These are phyloP conservation scores for Fusarium sp. DNA, from an alignment of 2,329 filamentous ascomycete genomes.

Conservation along the genomic window DNA sequence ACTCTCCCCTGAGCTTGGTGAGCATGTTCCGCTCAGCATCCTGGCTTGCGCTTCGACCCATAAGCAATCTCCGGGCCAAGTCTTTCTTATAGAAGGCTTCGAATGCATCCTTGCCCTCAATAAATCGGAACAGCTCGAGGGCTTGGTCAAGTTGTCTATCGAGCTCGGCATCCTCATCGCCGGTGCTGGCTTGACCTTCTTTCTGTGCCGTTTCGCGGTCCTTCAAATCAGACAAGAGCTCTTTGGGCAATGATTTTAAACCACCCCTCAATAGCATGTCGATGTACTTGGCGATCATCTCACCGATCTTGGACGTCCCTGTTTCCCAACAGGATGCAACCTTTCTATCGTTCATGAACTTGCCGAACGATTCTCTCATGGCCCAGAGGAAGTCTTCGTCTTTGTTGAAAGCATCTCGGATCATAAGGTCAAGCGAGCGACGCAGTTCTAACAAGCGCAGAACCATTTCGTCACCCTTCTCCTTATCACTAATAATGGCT, in stretches of 20 bases:
- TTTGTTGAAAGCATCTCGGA: conserved; percentile 79
- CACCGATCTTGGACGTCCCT: conserved; percentile 92
- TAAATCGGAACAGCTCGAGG: conserved; percentile 94
- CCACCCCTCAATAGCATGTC: conserved; percentile 90
- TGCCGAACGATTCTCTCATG: conserved; percentile 86
- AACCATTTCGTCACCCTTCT: conserved; percentile 87
- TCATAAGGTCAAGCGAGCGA: conserved; percentile 79
- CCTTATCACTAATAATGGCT: conserved; percentile 82
- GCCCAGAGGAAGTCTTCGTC: conserved; percentile 82
- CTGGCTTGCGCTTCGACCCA: conserved; percentile 92
- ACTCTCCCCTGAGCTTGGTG: conserved; percentile 89
- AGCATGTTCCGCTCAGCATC: conserved; percentile 98
- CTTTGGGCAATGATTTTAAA: conserved; percentile 81
- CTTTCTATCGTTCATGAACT: conserved; percentile 92
- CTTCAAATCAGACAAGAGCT: conserved; percentile 71
- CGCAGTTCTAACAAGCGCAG: conserved; percentile 84
- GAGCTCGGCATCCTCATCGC: conserved; percentile 91
- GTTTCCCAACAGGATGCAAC: conserved; percentile 78
- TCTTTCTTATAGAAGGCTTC: conserved; percentile 99
- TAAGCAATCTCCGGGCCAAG: conserved; percentile 86
- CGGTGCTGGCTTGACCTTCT: conserved; percentile 73
- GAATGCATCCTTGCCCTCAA: conserved; percentile 97
- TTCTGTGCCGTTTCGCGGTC: conserved; percentile 69
- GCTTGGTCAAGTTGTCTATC: conserved; percentile 93
- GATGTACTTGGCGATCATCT: conserved; percentile 99